phyloP scores from a whole-genome alignment of 768 basidiomycete species.

The Hypholoma sublateritium region DNA sequence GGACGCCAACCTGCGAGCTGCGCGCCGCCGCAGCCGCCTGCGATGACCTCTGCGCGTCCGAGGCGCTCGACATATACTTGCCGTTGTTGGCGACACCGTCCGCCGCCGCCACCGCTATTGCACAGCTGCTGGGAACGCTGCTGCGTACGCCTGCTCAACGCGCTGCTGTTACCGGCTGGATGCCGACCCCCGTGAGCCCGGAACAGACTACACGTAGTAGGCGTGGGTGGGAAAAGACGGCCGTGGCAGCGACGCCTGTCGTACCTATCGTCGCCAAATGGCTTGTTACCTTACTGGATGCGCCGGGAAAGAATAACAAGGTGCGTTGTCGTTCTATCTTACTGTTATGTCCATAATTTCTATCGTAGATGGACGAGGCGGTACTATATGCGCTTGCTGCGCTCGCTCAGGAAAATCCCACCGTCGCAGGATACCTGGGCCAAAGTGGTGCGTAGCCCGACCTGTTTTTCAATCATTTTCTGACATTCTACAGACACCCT shows the following conservation, averaged over 20 bases:
- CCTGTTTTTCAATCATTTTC: background rate
- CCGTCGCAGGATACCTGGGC: slow-evolving; percentile 48
- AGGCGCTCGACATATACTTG: slow-evolving; percentile 39
- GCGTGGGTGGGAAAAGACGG: slow-evolving; percentile 75
- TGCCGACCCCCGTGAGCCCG: background rate
- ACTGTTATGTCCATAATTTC: background rate
- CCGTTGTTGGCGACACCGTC: slow-evolving; percentile 49
- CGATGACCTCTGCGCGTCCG: background rate
- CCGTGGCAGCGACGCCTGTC: slow-evolving; percentile 36
- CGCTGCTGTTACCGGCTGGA: slow-evolving; percentile 55
- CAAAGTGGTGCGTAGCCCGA: slow-evolving; percentile 30
- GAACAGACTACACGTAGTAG: slow-evolving; percentile 55
- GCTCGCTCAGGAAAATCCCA: slow-evolving; percentile 60
- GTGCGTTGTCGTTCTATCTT: slow-evolving; percentile 26
- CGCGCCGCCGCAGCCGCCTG: background rate
- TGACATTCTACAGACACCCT: slow-evolving; percentile 27
- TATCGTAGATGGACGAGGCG: slow-evolving; percentile 65
- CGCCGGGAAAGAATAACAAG: slow-evolving; percentile 48
- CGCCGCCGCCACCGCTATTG: slow-evolving; percentile 43
- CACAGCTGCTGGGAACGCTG: slow-evolving; percentile 55
- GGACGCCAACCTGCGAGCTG: background rate
- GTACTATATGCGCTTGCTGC: slow-evolving; percentile 63
- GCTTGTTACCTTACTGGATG: slow-evolving; percentile 46
- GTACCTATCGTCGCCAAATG: slow-evolving; percentile 56
- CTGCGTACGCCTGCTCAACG: slow-evolving; percentile 54